Evolutionary conservation across 176 grass and related monocot species (phyloP), one percentile per base, ranked within the genome.

Genomic region (Juncus effusus): DNA sequence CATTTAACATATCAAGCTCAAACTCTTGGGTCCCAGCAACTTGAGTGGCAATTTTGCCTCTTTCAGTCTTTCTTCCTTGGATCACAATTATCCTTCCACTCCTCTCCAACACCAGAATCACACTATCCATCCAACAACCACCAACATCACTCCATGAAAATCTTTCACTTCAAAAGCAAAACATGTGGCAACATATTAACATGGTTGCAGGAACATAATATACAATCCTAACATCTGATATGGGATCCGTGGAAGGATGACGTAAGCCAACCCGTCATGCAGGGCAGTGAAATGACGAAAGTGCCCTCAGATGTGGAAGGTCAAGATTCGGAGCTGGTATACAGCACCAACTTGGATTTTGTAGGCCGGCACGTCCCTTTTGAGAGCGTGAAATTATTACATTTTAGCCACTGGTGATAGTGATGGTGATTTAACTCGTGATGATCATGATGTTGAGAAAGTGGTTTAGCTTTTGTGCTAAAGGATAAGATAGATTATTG

Each of bases 191-290:
- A 38, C 0, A 2, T 2, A 4, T 6, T 7, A 10, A 6, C 51
- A 39, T 38, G 13, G 4, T 37, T 38, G 2, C 12, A 10, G 16
- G 28, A 10, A 41, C 68, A 42, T 59, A 13, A 11, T 12, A 8
- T 10, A 4, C 38, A 12, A 42, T 13, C 36, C 55, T 7, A 16
- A 53, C 38, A 70, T 69, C 66, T 5, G 54, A 44, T 42, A 13
- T 16, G 4, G 69, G 13, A 42, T 4, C 8, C 2, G 3, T 2
- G 0, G 44, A 14, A 72, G 16, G 54, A 72, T 60, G 53, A 5
- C 69, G 69, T 72, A 53, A 72, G 69, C 69, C 69, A 44, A 60
- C 69, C 42, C 53, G 69, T 72, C 69, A 72, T 7, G 3, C 2
- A 11, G 44, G 9, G 44, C 28, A n/a, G 6, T 5, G 2, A 0